Evolutionary conservation across 2,329 filamentous ascomycete genomes (phyloP), one percentile per base, ranked within the genome.

Genomic region (Orbilia oligospora): DNA sequence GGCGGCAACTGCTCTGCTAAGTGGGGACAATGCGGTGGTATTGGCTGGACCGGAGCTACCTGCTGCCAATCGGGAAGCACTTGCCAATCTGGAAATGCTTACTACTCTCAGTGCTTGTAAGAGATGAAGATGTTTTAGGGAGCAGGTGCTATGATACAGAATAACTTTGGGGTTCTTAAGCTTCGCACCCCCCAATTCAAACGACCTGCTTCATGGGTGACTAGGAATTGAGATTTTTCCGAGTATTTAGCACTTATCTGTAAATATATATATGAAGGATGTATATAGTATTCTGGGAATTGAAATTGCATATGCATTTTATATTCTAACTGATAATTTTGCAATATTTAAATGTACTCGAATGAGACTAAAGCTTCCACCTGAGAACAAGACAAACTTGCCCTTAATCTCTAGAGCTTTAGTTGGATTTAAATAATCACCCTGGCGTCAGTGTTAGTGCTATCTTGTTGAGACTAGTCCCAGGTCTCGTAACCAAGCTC

Each of bases 21-120:
- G 22, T 84, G 81, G 66, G 84, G 81, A 6, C 84, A 84, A 76
- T 85, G 84, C 69, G 84, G 84, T 64, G 84, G 84, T 6, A 71
- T 80, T 38, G 83, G 83, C 30, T 84, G 81, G 82, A 81, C 56
- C 8, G 84, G 84, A 30, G 36, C 84, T 12, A 83, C 80, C 2
- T 84, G 84, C 82, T 84, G 84, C 80, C 69, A 81, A 38, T 83
- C 83, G 24, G 83, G 84, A 24, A 51, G 49, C 6, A 83, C 82
- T 16, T 85, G 84, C 81, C 79, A 82, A 68, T 71, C 68, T 36
- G 55, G 73, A 4, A 85, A 84, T 80, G 72, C 82, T 61, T 84
- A 82, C 79, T 84, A 84, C 71, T 76, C 71, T 33, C 76, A 80
- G 48, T 77, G 73, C 73, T 77, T 77, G 73, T 77, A 77, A 76